These are phyloP conservation scores for Saposhnikovia divaricata DNA, from an alignment of 129 eudicot genomes.

Conservation along the genomic window DNA sequence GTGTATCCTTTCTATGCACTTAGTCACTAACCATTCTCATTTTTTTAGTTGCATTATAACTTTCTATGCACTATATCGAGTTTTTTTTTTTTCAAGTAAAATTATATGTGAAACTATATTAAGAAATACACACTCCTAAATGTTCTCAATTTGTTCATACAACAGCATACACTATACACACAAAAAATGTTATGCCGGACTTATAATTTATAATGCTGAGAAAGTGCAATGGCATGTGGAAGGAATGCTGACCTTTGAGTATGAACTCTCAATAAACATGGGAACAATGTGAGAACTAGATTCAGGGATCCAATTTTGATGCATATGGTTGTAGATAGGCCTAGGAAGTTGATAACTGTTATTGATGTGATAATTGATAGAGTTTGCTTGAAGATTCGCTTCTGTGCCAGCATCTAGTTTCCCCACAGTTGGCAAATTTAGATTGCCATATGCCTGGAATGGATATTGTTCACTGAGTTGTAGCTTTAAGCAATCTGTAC, in stretches of 20 bases:
- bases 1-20: not conserved
- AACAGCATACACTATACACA: not conserved
- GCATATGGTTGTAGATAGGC: conserved; percentile 37
- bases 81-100: not conserved
- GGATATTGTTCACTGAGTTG: conserved; percentile 54
- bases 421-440: conserved; percentile 35
- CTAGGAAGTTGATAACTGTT: conserved; percentile 50
- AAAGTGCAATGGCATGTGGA: not conserved
- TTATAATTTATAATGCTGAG: not conserved
- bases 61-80: not conserved
- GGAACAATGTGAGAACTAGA: conserved; percentile 38
- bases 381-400: conserved; percentile 39
- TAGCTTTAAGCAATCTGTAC: conserved; percentile 44
- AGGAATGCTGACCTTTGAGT: conserved; percentile 39
- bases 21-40: not conserved
- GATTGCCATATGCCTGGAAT: conserved; percentile 36
- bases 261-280: conserved; percentile 40
- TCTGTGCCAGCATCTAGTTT: conserved; percentile 37
- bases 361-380: conserved; percentile 41
- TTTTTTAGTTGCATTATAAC: no score
- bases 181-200: not conserved
- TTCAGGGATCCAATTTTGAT: conserved; percentile 49
- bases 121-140: not conserved
- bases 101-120: not conserved
- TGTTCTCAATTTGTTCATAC: not conserved